Base-by-base conservation (phyloP, 257 asterid species). In the Solanum tarijense region DNA sequence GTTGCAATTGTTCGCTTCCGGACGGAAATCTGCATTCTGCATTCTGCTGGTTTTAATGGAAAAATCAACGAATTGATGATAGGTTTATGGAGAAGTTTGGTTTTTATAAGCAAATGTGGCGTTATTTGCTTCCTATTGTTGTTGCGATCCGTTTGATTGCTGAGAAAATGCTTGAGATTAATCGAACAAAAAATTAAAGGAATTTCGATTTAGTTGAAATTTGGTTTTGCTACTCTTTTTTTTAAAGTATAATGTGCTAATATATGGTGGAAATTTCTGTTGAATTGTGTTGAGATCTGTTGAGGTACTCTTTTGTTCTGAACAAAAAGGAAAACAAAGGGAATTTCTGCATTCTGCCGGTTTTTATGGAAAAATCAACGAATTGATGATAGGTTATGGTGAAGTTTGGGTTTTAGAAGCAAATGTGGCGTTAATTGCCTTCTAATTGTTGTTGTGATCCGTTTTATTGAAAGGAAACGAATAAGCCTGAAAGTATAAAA, bases 71-170 rank as follows among this genome's bases (percentile, higher is more conserved):
- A 79, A 79, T 25, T 43, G 6, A 79, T 79, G 62, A 39, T 76
- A 39, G 23, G 34, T 39, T 39, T 38, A 76, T 43, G 66, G 66
- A 14, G 66, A 35, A 43, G 12, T 79, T 79, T 79, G 65, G 9
- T 27, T 79, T 46, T 79, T 39, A 41, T 6, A 2, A 1, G 36
- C 23, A 38, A 76, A 78, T 25, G 36, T 25, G 84, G 25, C 35
- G 84, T 78, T 41, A 79, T 35, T 83, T 74, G 83, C 46, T 84
- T 52, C 48, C 65, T 12, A 87, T 72, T 89, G 88, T 86, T 87
- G 86, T 87, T 34, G 89, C 79, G 89, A 89, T 88, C 89, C 82
- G 83, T 89, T 60, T 86, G 83, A 55, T 90, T 90, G 74, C 83
- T 39, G 16, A 23, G 85, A 87, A 87, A 89, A 74, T 92, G 93